Evolutionary conservation across 2,329 filamentous ascomycete genomes (phyloP).

Genomic region (Huntiella bhutanensis): DNA sequence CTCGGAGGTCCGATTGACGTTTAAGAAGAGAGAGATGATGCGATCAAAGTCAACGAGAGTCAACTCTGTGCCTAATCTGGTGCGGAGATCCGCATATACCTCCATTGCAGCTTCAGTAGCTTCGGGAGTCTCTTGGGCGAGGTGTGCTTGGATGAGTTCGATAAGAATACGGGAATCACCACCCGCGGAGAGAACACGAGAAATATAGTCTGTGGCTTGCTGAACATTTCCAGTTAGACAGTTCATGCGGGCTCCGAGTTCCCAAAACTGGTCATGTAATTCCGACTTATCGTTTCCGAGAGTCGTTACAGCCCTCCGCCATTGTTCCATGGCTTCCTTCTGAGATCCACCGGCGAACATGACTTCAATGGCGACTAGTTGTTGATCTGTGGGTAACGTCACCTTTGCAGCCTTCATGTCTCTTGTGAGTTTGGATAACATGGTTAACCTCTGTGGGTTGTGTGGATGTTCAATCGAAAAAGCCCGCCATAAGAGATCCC

Average conservation of each 20-base stretch:
- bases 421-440: slow-evolving; percentile 41
- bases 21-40: slow-evolving; percentile 51
- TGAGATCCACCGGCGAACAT: slow-evolving; percentile 44
- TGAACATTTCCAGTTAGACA: slow-evolving; percentile 37
- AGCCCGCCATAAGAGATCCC: slow-evolving; percentile 47
- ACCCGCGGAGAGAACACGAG: slow-evolving; percentile 28
- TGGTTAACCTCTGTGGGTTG: slow-evolving; percentile 37
- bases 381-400: slow-evolving; percentile 35
- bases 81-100: slow-evolving; percentile 45
- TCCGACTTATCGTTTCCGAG: slow-evolving; percentile 27
- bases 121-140: slow-evolving; percentile 28
- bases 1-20: slow-evolving; percentile 42
- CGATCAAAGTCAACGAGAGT: slow-evolving; percentile 59
- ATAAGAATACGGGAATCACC: slow-evolving; percentile 38
- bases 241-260: slow-evolving; percentile 47
- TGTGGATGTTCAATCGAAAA: slow-evolving; percentile 32
- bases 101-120: slow-evolving; percentile 41
- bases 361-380: slow-evolving; percentile 49
- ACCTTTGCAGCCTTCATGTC: slow-evolving; percentile 45
- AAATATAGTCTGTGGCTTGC: slow-evolving; percentile 36
- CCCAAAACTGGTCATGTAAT: slow-evolving; percentile 37
- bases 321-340: slow-evolving; percentile 40
- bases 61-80: slow-evolving; percentile 39
- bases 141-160: slow-evolving; percentile 51
- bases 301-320: slow-evolving; percentile 37